Conservation (phyloP, 1,284 basidiomycete species). For the Microbotryum intermedium region DNA sequence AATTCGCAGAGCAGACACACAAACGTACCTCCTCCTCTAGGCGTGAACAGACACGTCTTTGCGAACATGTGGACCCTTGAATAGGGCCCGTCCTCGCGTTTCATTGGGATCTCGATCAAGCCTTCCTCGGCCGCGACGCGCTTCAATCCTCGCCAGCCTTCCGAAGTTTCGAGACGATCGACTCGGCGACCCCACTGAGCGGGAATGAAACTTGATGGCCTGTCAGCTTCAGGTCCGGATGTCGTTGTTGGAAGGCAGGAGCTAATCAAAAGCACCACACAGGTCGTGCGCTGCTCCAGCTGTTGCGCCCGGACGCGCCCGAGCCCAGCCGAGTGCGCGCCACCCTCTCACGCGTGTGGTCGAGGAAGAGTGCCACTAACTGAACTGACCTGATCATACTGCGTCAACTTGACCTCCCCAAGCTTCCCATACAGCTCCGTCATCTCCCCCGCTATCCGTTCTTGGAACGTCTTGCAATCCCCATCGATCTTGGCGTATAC, state of each 20-base stretch:
- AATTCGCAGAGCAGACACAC: constrained; percentile 27
- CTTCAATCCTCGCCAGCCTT: constrained; percentile 63
- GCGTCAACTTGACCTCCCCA: constrained; percentile 27
- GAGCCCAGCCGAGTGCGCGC: background rate
- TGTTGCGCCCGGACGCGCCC: background rate
- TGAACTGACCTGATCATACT: constrained; percentile 44
- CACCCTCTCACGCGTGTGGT: background rate
- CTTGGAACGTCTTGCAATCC: constrained; percentile 49
- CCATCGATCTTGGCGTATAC: constrained; percentile 38
- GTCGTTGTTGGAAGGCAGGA: too few species aligned
- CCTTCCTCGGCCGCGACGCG: constrained; percentile 61
- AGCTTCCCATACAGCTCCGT: constrained; percentile 33
- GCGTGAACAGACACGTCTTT: constrained; percentile 44
- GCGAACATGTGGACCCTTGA: constrained; percentile 56
- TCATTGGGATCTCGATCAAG: constrained; percentile 54
- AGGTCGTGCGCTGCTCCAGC: too few species aligned
- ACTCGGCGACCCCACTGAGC: constrained; percentile 59
- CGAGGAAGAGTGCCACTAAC: too few species aligned
- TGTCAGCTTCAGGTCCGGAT: too few species aligned
- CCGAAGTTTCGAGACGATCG: constrained; percentile 56
- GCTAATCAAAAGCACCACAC: too few species aligned
- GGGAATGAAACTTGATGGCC: constrained; percentile 46
- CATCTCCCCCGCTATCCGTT: constrained; percentile 7
- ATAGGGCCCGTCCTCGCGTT: constrained; percentile 49
- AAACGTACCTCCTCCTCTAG: constrained; percentile 37